Conservation (phyloP, 2,329 filamentous ascomycete species). For the Clathrospora elynae region DNA sequence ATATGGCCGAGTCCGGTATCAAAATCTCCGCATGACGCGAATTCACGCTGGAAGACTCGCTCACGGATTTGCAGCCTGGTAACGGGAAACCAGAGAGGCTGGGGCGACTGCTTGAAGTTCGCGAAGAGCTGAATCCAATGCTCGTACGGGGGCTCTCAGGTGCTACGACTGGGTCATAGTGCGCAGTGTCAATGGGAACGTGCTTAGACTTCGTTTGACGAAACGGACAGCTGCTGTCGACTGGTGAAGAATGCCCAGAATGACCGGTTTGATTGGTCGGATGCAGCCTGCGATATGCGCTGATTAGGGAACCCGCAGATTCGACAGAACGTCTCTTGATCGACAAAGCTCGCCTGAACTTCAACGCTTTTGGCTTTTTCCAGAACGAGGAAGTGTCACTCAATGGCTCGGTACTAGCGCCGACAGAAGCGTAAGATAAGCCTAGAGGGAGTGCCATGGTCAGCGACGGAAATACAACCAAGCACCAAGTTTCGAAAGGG, state of each 20-base stretch:
- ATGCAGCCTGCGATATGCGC: conserved; percentile 29
- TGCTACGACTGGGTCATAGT: conserved; percentile 48
- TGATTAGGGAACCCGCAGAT: conserved; percentile 36
- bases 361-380: conserved; percentile 40
- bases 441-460: conserved; percentile 50
- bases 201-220: conserved; percentile 47
- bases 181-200: conserved; percentile 52
- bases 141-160: conserved; percentile 46
- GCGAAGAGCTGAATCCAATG: conserved; percentile 40
- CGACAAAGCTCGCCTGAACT: conserved; percentile 36
- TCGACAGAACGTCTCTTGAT: conserved; percentile 37
- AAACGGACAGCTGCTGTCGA: conserved; percentile 27
- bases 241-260: conserved; percentile 26
- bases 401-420: conserved; percentile 43
- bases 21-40: conserved; percentile 57
- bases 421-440: conserved; percentile 44
- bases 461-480: conserved; percentile 34
- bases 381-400: conserved; percentile 40
- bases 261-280: conserved; percentile 27
- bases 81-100: conserved; percentile 37
- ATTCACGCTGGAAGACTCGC: conserved; percentile 39
- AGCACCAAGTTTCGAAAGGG: conserved; percentile 19
- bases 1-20: conserved; percentile 53
- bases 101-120: conserved; percentile 37
- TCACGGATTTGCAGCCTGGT: conserved; percentile 37